Base-by-base conservation (phyloP, 345 rosid species). In the Dimocarpus longan region DNA sequence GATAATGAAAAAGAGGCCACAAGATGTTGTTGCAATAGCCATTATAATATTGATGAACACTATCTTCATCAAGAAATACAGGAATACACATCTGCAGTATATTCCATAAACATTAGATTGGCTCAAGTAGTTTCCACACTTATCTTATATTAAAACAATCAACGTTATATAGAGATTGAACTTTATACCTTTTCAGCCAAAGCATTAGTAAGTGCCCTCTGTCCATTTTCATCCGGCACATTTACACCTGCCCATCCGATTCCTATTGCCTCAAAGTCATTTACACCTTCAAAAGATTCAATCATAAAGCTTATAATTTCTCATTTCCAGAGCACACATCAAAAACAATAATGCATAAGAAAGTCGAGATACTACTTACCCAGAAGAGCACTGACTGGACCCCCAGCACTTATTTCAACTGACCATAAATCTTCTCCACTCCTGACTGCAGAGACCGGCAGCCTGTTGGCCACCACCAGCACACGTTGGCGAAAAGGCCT, bases 241-340 rank as follows among this genome's bases (percentile, higher is more conserved):
- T 97, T 94, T 26, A 97, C 99, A 11, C 99, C 99, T 71, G 99
- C 99, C 99, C 98, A 97, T 62, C 99, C 99, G 66, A 97, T 97
- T 98, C 99, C 94, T 85, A 93, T 94, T 15, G 98, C 98, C 81
- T 97, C 99, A 70, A 97, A 93, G 71, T 91, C 99, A 88, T 97
- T 97, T 22, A 97, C 98, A 83, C 99, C 99, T 94, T 86, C 70
- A 71, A 86, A 78, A 80, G 81, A 44, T 62, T 78, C 81, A 87
- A 78, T 75, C 57, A 86, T 75, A 83, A 80, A 75, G 65, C 85
- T 84, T 84, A 63, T 85, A 71, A 48, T 82, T 75, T 75, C 77
- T 50, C 60, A 67, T 60, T 78, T 73, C 21, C 67, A 18, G 74
- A 50, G 46, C 71, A 26, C 82, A 26, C n/a, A 65, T 63, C 21